Evolutionary conservation across 495 filamentous ascomycete species (phyloP), one percentile per base, ranked within the genome.

Genomic region (Apiosordaria backusii): DNA sequence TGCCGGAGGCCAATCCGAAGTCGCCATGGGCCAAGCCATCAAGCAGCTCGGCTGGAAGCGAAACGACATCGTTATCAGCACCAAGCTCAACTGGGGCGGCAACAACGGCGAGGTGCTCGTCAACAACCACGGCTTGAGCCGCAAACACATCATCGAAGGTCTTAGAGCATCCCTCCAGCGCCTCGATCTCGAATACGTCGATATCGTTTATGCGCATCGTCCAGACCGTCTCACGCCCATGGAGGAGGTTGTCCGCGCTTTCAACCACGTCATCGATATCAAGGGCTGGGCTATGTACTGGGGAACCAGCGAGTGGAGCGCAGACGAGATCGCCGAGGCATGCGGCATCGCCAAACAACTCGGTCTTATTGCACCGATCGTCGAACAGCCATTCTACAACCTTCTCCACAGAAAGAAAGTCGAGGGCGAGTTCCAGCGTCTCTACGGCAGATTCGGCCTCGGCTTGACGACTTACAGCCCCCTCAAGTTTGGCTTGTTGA

Each of bases 61-160:
- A 27, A 88, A 85, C 71, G 89, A 91, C 73, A 72, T 90, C 3
- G 89, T 92, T 25, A 88, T 92, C 70, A 85, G 81, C 35, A 91
- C 89, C 19, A 92, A 91, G 66, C 29, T 91, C 60, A 86, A 90
- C 78, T 91, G 84, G 85, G 90, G 87, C 60, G 76, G 72, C 16
- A 82, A 81, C 24, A 85, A 84, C 70, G 84, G 82, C 64, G 81
- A 88, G 58, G 85, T 88, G 67, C 71, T 70, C 53, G 61, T 77
- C 68, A 80, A 79, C 75, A 78, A 77, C 63, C 74, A 79, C 61
- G 90, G 90, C 16, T 81, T 93, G 9, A 88, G 84, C 18, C 80
- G 88, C 27, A 93, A 93, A 73, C 90, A 92, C 78, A 80, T 92
- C 59, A 78, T 92, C 68, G 90, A 92, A 78, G 90, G 88, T 23